Evolutionary conservation across 108 stramenopile species (phyloP).

Genomic region (Conticribra weissflogii): DNA sequence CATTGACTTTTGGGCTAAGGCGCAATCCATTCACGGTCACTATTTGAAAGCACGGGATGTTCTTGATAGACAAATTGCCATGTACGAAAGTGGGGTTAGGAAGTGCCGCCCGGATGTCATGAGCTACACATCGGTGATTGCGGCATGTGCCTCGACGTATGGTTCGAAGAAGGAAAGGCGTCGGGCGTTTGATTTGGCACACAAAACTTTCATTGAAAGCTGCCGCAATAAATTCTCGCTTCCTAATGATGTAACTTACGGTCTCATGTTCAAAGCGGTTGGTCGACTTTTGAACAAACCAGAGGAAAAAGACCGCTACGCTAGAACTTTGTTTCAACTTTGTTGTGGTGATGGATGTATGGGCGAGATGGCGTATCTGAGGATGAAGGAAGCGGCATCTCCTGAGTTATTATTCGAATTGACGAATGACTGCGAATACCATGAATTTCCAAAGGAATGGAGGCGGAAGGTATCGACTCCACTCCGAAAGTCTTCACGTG

Average conservation of each 20-base stretch:
- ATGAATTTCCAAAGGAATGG: slow-evolving; percentile 59
- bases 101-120: slow-evolving; percentile 75
- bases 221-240: slow-evolving; percentile 34
- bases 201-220: slow-evolving; percentile 64
- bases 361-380: slow-evolving; percentile 67
- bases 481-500: background rate
- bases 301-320: slow-evolving; percentile 41
- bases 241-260: slow-evolving; percentile 86
- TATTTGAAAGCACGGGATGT: slow-evolving; percentile 65
- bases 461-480: slow-evolving; percentile 49
- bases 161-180: slow-evolving; percentile 35
- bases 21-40: slow-evolving; percentile 41
- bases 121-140: slow-evolving; percentile 71
- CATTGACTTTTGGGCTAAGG: slow-evolving; percentile 75
- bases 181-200: slow-evolving; percentile 69
- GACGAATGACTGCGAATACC: slow-evolving; percentile 50
- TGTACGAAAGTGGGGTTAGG: slow-evolving; percentile 29
- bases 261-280: slow-evolving; percentile 77
- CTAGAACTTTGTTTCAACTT: slow-evolving; percentile 47
- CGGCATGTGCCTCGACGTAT: slow-evolving; percentile 57
- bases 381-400: slow-evolving; percentile 58
- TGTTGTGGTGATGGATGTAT: slow-evolving; percentile 58
- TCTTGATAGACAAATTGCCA: slow-evolving; percentile 71
- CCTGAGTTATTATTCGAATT: slow-evolving; percentile 50
- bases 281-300: slow-evolving; percentile 49